Percentiles rank a stretch among this genome's conserved stretches.
Evolutionary conservation across 305 asterid genomes (phyloP).

Genomic region (Rubia peregrina): DNA sequence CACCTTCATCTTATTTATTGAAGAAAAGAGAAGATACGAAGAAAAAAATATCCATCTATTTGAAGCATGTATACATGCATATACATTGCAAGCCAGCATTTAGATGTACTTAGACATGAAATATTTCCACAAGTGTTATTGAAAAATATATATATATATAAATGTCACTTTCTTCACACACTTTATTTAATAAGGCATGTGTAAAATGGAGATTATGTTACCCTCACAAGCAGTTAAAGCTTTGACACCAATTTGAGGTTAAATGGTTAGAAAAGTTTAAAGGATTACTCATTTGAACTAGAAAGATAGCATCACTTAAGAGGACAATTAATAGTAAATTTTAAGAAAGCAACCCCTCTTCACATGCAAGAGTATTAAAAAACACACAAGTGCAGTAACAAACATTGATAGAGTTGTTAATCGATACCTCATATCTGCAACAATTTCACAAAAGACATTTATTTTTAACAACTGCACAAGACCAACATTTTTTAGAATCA

Average conservation of each 20-base stretch:
- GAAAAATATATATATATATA: background rate
- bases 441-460: background rate
- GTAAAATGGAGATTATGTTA: background rate
- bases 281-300: background rate
- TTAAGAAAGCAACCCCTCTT: background rate
- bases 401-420: background rate
- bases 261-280: background rate
- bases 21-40: background rate
- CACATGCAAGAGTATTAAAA: background rate
- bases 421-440: no score
- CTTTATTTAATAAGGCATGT: no score
- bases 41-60: background rate
- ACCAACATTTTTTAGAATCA: background rate
- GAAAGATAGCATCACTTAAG: background rate
- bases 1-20: background rate
- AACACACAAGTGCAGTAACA: background rate
- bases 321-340: no score
- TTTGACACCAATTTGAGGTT: no score
- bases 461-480: background rate
- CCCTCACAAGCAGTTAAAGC: background rate
- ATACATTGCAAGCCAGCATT: background rate
- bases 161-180: no score
- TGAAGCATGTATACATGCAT: background rate
- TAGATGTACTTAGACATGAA: background rate
- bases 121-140: background rate